These are phyloP conservation scores for Pharus latifolius DNA, from an alignment of 176 grass and related monocot genomes.

Conservation along the genomic window DNA sequence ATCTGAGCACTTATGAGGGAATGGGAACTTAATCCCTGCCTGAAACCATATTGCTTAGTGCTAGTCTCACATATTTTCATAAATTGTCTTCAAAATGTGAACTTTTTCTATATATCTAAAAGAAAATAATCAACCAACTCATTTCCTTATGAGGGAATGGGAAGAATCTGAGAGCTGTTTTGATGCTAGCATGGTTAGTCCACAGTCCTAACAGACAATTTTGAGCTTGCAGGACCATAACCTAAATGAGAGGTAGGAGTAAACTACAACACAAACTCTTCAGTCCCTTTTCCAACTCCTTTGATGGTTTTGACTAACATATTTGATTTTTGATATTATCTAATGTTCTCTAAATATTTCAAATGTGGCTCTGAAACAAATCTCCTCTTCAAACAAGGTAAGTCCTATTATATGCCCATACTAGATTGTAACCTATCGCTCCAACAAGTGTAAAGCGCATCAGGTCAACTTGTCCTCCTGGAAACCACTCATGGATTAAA, in stretches of 20 bases:
- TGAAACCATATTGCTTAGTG: not conserved
- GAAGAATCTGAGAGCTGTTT: not conserved
- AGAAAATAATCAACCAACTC: not conserved
- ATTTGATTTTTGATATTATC: not conserved
- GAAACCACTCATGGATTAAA: constrained; percentile 14
- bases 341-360: not conserved
- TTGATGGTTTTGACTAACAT: not conserved
- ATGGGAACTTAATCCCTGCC: no score
- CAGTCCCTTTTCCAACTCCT: not conserved
- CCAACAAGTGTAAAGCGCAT: not conserved
- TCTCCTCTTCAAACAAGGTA: not conserved
- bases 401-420: not conserved
- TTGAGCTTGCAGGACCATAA: not conserved
- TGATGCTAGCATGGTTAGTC: not conserved
- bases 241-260: not conserved
- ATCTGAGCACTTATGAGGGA: no score
- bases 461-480: constrained; percentile 2
- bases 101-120: not conserved
- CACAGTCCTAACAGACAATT: not conserved
- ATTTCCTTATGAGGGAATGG: not conserved
- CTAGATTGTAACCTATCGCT: not conserved
- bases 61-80: not conserved
- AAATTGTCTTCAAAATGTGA: not conserved
- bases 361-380: not conserved
- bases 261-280: not conserved